Evolutionary conservation across 768 basidiomycete genomes (phyloP).

Genomic region (Phylloporus sp.): DNA sequence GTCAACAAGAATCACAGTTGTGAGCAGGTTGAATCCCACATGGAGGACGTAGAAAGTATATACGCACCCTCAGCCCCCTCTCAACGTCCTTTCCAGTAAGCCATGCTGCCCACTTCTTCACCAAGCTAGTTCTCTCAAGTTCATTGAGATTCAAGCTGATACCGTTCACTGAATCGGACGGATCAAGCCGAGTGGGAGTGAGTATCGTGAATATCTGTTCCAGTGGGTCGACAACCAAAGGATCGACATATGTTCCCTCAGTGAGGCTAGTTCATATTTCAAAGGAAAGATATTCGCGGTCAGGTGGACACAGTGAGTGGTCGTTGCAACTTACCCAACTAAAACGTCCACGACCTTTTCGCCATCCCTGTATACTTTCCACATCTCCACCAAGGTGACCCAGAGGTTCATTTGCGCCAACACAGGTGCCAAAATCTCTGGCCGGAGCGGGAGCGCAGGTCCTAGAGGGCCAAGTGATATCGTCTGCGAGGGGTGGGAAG

Average conservation of each 20-base stretch:
- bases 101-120: constrained; percentile 81
- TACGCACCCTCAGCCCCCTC: constrained; percentile 62
- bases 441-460: constrained; percentile 15
- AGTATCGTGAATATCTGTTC: constrained; percentile 28
- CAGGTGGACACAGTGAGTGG: neutral
- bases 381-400: constrained; percentile 27
- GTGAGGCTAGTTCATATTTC: constrained; percentile 14
- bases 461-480: neutral
- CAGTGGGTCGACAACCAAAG: constrained; percentile 24
- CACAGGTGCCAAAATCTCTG: constrained; percentile 16
- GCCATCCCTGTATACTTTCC: constrained; percentile 19
- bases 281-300: neutral
- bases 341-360: constrained; percentile 22
- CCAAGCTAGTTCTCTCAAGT: constrained; percentile 49
- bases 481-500: constrained; percentile 9
- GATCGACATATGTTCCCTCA: constrained; percentile 25
- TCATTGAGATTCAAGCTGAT: constrained; percentile 12
- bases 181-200: constrained; percentile 7
- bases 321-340: constrained; percentile 26
- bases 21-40: neutral
- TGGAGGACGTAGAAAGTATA: neutral
- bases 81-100: constrained; percentile 65
- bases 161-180: constrained; percentile 1
- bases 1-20: neutral
- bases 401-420: constrained; percentile 19